Base-by-base conservation (phyloP, 2,329 filamentous ascomycete genomes). In the Chaetomiaceae sp. region DNA sequence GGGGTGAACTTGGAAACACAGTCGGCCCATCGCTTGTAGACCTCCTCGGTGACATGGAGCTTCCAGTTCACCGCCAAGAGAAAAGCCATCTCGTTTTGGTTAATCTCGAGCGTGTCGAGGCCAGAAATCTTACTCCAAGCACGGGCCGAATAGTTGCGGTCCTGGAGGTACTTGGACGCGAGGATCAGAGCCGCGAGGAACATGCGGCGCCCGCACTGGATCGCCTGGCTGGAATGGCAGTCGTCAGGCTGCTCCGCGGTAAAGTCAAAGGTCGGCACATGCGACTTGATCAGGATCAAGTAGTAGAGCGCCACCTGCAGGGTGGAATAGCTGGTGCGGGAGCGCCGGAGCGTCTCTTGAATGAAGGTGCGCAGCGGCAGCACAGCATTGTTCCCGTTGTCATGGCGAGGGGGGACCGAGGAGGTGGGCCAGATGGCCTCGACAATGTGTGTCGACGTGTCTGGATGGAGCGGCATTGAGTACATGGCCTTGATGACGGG, bases 41-140 rank as follows among this genome's bases (percentile, higher is more conserved):
- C 79, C 3, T 85, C 79, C 59, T 96, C 90, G 0, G 89, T 86
- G 57, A 99, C 92, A 68, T 99, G 93, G 25, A 99, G 81, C 63
- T 90, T 89, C 91, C 92, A 99, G 68, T 89, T 85, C 56, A 99
- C 89, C 40, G 91, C 88, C 55, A 86, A 73, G 41, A 99, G 78
- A 67, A 97, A 99, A 16, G 88, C 84, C 68, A 95, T 86, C 72
- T 99, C 93, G 68, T 97, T 97, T 65, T 90, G 86, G 70, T 97
- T 97, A 70, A 99, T 97, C 71, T 99, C 93, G 50, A 81, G 76
- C 3, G 90, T 91, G 66, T 88, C 89, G 51, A 99, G 76, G n/a
- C 93, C 93, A 16, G 93, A 97, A 61, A 99, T 99, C 76, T 96
- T 97, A 70, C 92, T 97, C 93, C 93, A 99, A 37, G 93, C 93